Percentiles rank a stretch among this genome's conserved stretches.
phyloP scores from a whole-genome alignment of 148 eudicot genomes.

The Amaranthus cruentus region DNA sequence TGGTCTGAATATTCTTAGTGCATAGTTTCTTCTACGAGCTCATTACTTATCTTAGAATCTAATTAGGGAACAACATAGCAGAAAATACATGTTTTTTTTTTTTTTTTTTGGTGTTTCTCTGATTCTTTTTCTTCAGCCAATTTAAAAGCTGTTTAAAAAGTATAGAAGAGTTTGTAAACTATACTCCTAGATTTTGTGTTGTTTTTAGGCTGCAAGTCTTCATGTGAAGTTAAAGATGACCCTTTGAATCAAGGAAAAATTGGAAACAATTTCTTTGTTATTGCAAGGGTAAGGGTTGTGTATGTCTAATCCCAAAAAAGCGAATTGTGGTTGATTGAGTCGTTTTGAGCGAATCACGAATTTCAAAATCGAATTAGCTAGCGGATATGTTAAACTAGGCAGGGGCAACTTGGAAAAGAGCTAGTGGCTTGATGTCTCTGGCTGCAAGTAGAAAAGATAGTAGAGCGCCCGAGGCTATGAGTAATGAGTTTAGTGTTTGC shows the following conservation, averaged over 20 bases:
- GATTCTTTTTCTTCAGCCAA: background rate
- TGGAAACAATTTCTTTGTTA: too few relatives aligned
- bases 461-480: background rate
- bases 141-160: background rate
- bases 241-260: too few relatives aligned
- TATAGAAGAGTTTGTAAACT: background rate
- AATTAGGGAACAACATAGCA: background rate
- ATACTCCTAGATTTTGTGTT: background rate
- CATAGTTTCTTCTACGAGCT: background rate
- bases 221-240: too few relatives aligned
- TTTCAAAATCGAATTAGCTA: too few relatives aligned
- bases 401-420: background rate
- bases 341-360: too few relatives aligned
- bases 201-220: background rate
- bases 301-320: too few relatives aligned
- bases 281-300: too few relatives aligned
- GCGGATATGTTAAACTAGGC: too few relatives aligned
- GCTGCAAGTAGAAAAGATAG: too few relatives aligned
- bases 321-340: too few relatives aligned
- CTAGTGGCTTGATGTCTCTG: too few relatives aligned
- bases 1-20: background rate
- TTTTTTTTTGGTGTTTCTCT: background rate
- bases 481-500: background rate
- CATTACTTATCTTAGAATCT: background rate
- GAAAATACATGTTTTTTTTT: too few relatives aligned